These are phyloP conservation scores for Colletotrichum theobromicola DNA, from an alignment of 2,329 filamentous ascomycete species.

Conservation along the genomic window DNA sequence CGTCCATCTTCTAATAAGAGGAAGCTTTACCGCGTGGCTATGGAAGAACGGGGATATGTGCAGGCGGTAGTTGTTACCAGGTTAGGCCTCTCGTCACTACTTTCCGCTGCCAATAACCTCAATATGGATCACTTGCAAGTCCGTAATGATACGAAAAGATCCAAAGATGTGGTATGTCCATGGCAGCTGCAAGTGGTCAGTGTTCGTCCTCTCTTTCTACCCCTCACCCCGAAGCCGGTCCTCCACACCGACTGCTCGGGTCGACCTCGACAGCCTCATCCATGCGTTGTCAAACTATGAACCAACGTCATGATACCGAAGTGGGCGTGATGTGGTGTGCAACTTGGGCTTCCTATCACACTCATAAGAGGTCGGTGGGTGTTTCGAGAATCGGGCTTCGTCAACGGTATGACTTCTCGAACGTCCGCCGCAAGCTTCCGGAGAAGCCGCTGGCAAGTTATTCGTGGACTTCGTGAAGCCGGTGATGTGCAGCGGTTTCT, in stretches of 20 bases:
- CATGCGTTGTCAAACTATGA: not conserved
- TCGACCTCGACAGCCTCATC: not conserved
- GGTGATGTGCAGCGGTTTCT: not conserved
- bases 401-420: not conserved
- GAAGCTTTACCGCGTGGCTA: not conserved
- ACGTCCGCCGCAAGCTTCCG: not conserved
- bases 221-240: not conserved
- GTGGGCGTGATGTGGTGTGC: not conserved
- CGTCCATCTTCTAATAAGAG: not conserved
- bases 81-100: not conserved
- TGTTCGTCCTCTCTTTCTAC: not conserved
- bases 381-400: not conserved
- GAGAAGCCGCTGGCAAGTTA: not conserved
- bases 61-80: not conserved
- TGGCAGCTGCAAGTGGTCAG: not conserved
- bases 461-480: not conserved
- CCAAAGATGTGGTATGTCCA: too few relatives aligned
- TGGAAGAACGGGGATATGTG: fast-evolving
- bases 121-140: not conserved
- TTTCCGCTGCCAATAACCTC: fast-evolving
- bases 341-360: not conserved
- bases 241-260: not conserved
- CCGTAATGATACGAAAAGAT: not conserved
- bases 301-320: not conserved
- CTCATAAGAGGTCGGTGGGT: not conserved